A percentile compares a stretch with the other conserved stretches of the same genome.
These are phyloP conservation scores for Evernia prunastri DNA, from an alignment of 495 filamentous ascomycete genomes.

Conservation along the genomic window DNA sequence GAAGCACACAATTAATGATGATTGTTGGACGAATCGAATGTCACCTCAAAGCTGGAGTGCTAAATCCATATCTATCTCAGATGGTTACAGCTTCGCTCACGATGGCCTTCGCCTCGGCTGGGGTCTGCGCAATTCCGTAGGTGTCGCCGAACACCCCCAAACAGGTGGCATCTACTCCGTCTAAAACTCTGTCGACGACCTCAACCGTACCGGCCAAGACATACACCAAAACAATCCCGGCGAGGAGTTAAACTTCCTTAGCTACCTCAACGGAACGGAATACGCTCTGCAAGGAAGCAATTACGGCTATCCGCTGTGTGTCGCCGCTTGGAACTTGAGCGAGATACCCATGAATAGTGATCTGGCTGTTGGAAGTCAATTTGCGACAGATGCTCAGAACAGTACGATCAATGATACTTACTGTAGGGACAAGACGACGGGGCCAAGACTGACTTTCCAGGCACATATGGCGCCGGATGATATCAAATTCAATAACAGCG, in stretches of 20 bases:
- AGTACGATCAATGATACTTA: constrained; percentile 42
- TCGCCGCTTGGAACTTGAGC: constrained; percentile 51
- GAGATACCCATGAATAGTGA: constrained; percentile 35
- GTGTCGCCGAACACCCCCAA: constrained; percentile 51
- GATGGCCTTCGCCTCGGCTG: constrained; percentile 57
- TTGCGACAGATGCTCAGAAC: constrained; percentile 38
- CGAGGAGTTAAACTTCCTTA: constrained; percentile 70
- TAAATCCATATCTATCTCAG: constrained; percentile 23
- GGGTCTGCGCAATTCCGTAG: constrained; percentile 67
- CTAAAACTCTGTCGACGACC: constrained; percentile 63
- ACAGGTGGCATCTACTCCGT: constrained; percentile 58
- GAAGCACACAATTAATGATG: too few species aligned
- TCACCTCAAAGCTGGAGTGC: too few species aligned
- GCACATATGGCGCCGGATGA: constrained; percentile 58
- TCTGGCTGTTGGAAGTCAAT: constrained; percentile 30
- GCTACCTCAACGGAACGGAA: constrained; percentile 45
- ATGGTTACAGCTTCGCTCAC: constrained; percentile 36
- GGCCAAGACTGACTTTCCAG: constrained; percentile 47
- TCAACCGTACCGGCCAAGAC: constrained; percentile 50
- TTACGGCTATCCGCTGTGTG: constrained; percentile 64
- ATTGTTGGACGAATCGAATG: too few species aligned
- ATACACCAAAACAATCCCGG: constrained; percentile 65
- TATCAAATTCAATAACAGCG: constrained; percentile 46
- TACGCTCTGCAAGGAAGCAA: constrained; percentile 38
- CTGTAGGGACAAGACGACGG: constrained; percentile 35